Evolutionary conservation across 805 yeast species (phyloP), one percentile per base, ranked within the genome.

Genomic region (Wickerhamomyces queroliae): DNA sequence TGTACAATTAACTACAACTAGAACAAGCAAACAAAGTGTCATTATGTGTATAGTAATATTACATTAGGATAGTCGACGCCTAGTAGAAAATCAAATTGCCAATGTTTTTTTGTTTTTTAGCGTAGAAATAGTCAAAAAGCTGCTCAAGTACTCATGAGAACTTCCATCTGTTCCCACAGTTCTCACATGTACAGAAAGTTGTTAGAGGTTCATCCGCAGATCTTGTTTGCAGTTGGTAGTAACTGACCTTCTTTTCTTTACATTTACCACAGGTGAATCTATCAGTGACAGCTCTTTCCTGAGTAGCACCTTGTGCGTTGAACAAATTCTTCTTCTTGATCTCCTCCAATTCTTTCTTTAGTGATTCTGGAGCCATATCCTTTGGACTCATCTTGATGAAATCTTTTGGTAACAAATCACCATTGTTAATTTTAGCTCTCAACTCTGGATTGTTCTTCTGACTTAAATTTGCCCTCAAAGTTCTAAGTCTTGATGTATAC

Each of bases 171-270:
- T 93, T 88, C 46, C 98, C 98, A 69, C 99, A 93, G 49, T 78
- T 87, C 56, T 90, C 97, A 69, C 99, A 93, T 4, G 96, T 90
- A 69, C 99, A 93, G 61, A 93, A 93, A 1, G 99, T 93, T 7
- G 99, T 93, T 55, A 93, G 75, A 43, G 99, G 99, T 65, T 93
- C 99, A 77, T 93, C 99, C 16, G 99, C 99, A 42, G 96, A 86
- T 64, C 99, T 75, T 25, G 99, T 93, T 70, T 93, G 99, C 83
- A 93, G 76, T 67, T 93, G 99, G 64, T 90, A 91, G 62, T 93
- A 93, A 52, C 95, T 84, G 31, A 93, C 99, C 69, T 88, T 89
- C 73, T 90, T 89, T 61, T 89, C 91, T 65, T 91, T 93, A 76
- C 99, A 93, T 63, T 91, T 93, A 37, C 98, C 97, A 66, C 99